Evolutionary conservation across 2,329 filamentous ascomycete species (phyloP).

Genomic region (Fusarium burgessii): DNA sequence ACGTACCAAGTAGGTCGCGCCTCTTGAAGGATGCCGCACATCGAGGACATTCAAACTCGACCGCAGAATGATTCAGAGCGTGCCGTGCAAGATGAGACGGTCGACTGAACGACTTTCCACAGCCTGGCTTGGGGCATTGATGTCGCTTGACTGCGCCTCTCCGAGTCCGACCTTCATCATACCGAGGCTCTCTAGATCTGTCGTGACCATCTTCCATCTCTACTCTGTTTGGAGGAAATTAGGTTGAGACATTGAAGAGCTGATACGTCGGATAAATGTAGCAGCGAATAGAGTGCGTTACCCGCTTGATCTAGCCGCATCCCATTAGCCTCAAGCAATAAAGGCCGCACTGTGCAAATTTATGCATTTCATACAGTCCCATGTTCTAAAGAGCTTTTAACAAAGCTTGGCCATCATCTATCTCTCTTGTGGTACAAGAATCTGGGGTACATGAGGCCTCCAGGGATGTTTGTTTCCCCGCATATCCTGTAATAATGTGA

Average conservation of each 20-base stretch:
- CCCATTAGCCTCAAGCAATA: not conserved
- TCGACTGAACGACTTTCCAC: not conserved
- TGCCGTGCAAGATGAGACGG: not conserved
- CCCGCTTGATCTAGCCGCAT: not conserved
- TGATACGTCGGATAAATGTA: not conserved
- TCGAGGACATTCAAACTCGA: not conserved
- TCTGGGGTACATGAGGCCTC: too few species aligned
- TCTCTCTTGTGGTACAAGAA: too few species aligned
- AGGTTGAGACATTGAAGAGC: not conserved
- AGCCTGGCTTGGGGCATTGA: not conserved
- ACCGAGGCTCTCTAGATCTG: rapidly evolving
- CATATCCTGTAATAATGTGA: too few species aligned
- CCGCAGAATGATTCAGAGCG: not conserved
- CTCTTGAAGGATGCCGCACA: not conserved
- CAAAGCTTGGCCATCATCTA: too few species aligned
- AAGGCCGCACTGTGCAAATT: too few species aligned
- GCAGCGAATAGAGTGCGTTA: not conserved
- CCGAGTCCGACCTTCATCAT: not conserved
- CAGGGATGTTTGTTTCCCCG: too few species aligned
- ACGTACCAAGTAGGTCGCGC: not conserved
- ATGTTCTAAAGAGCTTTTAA: too few species aligned
- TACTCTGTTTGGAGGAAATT: rapidly evolving
- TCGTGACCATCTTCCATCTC: not conserved
- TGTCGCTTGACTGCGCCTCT: not conserved
- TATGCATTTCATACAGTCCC: too few species aligned